Evolutionary conservation across 345 rosid species (phyloP).

Genomic region (Rhizophora mangle): DNA sequence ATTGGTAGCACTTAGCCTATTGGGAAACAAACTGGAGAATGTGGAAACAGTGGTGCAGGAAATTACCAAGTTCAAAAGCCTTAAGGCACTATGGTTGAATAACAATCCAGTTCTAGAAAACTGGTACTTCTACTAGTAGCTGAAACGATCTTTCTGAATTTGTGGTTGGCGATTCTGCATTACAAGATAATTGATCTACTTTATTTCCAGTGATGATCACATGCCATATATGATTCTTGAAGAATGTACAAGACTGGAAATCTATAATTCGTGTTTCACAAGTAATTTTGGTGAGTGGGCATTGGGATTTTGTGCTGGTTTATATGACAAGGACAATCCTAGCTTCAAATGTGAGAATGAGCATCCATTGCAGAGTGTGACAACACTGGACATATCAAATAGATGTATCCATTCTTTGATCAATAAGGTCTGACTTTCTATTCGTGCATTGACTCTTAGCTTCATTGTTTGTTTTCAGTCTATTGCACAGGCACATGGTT

Average conservation of each 20-base stretch:
- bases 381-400: slow-evolving; percentile 72
- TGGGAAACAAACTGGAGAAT: slow-evolving; percentile 65
- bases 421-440: slow-evolving; percentile 52
- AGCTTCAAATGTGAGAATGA: slow-evolving; percentile 34
- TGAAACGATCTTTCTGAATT: background rate
- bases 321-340: slow-evolving; percentile 65
- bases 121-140: slow-evolving; percentile 39
- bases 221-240: slow-evolving; percentile 48
- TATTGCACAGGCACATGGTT: background rate
- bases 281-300: slow-evolving; percentile 76
- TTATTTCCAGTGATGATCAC: slow-evolving; percentile 41
- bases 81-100: slow-evolving; percentile 84
- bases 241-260: slow-evolving; percentile 69
- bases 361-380: slow-evolving; percentile 48
- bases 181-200: slow-evolving; percentile 16
- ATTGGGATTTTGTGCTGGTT: slow-evolving; percentile 73
- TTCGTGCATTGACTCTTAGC: background rate
- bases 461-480: background rate
- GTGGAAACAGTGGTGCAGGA: slow-evolving; percentile 52
- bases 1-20: slow-evolving; percentile 74
- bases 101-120: slow-evolving; percentile 59
- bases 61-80: slow-evolving; percentile 58
- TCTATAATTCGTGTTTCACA: slow-evolving; percentile 73
- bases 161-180: slow-evolving; percentile 10
- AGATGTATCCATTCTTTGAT: slow-evolving; percentile 59